A percentile compares a stretch with the other conserved stretches of the same genome.
phyloP scores from a whole-genome alignment of 768 basidiomycete genomes.

The Mycena belliarum region DNA sequence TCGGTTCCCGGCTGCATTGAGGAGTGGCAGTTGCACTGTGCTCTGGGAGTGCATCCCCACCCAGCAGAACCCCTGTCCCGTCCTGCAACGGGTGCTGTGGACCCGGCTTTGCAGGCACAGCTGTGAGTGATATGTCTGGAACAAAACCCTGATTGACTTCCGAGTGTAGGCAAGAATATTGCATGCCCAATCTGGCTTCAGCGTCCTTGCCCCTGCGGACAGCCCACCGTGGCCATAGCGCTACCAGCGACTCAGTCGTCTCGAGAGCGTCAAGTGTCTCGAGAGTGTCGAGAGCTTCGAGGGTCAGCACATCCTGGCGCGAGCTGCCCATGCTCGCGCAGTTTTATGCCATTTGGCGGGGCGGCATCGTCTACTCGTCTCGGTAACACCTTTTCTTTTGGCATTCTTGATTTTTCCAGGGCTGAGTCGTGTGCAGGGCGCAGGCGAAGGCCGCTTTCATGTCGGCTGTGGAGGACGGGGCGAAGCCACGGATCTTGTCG shows the following conservation, averaged over 20 bases:
- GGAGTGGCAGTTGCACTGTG: not conserved
- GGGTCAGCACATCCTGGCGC: too few relatives aligned
- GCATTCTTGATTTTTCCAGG: not conserved
- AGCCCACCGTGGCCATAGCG: too few relatives aligned
- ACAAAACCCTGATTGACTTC: too few relatives aligned
- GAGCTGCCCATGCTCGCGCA: too few relatives aligned
- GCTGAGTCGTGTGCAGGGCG: not conserved
- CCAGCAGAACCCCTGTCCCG: not conserved
- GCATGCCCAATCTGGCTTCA: not conserved
- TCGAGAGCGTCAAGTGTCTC: too few relatives aligned
- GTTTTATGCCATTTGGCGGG: too few relatives aligned
- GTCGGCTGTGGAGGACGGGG: not conserved
- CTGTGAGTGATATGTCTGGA: too few relatives aligned
- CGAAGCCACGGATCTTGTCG: not conserved
- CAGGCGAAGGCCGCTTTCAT: not conserved
- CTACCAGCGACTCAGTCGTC: too few relatives aligned
- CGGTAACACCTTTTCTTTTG: not conserved
- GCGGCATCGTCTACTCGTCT: not conserved
- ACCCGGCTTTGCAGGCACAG: too few relatives aligned
- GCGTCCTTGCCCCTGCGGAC: not conserved
- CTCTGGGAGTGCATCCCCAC: not conserved
- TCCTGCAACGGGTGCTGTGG: too few relatives aligned
- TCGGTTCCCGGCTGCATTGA: not conserved
- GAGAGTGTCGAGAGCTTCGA: too few relatives aligned
- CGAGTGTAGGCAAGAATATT: too few relatives aligned